Evolutionary conservation across 2,329 filamentous ascomycete genomes (phyloP), one percentile per base, ranked within the genome.

Genomic region (Phoma sp.): DNA sequence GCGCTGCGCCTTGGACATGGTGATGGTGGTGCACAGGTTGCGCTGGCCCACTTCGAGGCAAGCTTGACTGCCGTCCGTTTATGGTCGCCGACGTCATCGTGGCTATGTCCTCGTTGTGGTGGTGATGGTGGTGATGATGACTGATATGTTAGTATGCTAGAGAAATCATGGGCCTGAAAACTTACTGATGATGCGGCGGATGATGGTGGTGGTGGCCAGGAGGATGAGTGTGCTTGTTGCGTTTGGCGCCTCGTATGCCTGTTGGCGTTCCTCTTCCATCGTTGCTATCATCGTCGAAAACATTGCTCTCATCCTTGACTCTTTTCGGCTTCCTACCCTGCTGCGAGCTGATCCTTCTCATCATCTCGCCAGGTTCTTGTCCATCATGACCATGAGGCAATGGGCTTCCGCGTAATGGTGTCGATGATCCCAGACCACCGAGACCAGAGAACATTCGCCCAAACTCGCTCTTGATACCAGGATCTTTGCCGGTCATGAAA

Each of bases 381-480:
- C 67, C 68, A 25, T 72, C 68, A 29, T 64, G 57, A 11, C 61
- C 60, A 34, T 74, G 71, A 14, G 71, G 71, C 64, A 76, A 81
- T 1, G 83, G 82, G 61, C 81, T 84, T 25, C 77, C 73, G 28
- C 77, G 75, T 47, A 82, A 78, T 11, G 84, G 84, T 7, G 84
- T 87, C 1, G 81, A 78, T 10, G 77, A 78, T 25, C 85, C 84
- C 15, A 88, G 80, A 29, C 87, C 87, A 14, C 87, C 93, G 62
- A 98, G 92, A n/a, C 93, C 93, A 15, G 91, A 92, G 76, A 96
- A 97, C 83, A 97, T 96, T 58, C 92, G 88, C 23, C 93, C 93
- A 72, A 97, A 93, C 72, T 97, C 93, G 71, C 88, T 96, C 80
- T 97, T 96, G 69, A 97, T 96, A 36, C 90, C 90, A 10, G 92